Base-by-base conservation (phyloP, 805 yeast species). In the Sugiyamaella chiloensis region DNA sequence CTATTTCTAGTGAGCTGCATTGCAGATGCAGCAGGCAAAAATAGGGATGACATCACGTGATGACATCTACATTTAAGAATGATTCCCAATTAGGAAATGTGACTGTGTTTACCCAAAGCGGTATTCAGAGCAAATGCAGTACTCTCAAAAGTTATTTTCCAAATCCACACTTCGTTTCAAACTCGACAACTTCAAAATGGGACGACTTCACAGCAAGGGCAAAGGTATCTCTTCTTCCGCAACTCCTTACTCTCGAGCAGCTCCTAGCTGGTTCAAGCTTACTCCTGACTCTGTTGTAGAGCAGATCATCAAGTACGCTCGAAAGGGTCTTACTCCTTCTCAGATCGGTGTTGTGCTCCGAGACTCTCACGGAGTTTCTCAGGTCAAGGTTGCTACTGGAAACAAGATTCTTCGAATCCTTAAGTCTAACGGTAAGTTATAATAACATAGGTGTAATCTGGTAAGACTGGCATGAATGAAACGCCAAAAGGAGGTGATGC, bases 151-250 rank as follows among this genome's bases (percentile, higher is more conserved):
- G n/a, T n/a, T 21, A 16, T 16, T 34, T 34, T 34, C 20, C 37
- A 34, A 16, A 5, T 34, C 20, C 4, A 12, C n/a, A n/a, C n/a
- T n/a, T n/a, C n/a, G n/a, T n/a, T n/a, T n/a, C n/a, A n/a, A n/a
- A n/a, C n/a, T n/a, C 37, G 37, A 34, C 37, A n/a, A n/a, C 14
- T 4, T 14, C 37, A 86, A 80, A 74, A 91, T 91, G 99, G 99
- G 96, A 90, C 96, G 99, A 81, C 83, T 91, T 90, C 98, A 91
- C 88, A 86, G 96, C 79, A 78, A 86, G 95, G 99, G 99, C 78
- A 93, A 93, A 79, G 99, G 99, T 80, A 95, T 93, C 71, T 88
- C 97, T 68, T 84, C 96, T 69, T 89, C 98, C 72, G 96, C 99
- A 72, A 80, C 89, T 75, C 99, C 99, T 75, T 93, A 93, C 84